Conservation (phyloP, 140 eudicot genomes). For the Oenanthe javanica region DNA sequence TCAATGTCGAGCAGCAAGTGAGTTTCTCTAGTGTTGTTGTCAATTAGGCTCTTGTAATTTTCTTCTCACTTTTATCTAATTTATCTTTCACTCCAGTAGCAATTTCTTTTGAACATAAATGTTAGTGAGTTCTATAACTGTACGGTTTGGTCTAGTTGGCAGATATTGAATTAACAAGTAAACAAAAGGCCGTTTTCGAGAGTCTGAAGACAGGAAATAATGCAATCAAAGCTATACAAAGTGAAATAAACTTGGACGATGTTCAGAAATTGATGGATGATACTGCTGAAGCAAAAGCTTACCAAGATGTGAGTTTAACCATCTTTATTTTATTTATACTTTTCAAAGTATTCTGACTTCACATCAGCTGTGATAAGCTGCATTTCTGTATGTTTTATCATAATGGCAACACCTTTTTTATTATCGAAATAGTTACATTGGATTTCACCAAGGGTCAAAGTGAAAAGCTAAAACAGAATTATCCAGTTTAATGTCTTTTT, state of each 20-base stretch:
- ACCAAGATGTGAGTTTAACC: slow-evolving; percentile 75
- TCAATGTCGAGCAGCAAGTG: slow-evolving; percentile 97
- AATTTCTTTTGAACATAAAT: background rate
- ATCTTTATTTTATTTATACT: background rate
- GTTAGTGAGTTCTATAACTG: background rate
- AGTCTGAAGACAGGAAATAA: slow-evolving; percentile 80
- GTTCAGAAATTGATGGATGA: slow-evolving; percentile 98
- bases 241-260: slow-evolving; percentile 85
- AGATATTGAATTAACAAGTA: slow-evolving; percentile 93
- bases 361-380: background rate
- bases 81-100: background rate
- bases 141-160: slow-evolving; percentile 57
- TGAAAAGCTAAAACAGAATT: background rate
- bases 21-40: slow-evolving; percentile 8
- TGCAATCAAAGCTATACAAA: slow-evolving; percentile 91
- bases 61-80: background rate
- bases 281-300: slow-evolving; percentile 95
- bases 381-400: background rate
- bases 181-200: slow-evolving; percentile 97
- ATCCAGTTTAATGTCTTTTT: background rate
- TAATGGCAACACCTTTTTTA: background rate
- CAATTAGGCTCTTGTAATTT: background rate
- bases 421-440: background rate
- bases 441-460: background rate
- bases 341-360: background rate